Evolutionary conservation across 192 early-diverging fungal genomes (phyloP), one percentile per base, ranked within the genome.

Genomic region (Cladochytrium replicatum): DNA sequence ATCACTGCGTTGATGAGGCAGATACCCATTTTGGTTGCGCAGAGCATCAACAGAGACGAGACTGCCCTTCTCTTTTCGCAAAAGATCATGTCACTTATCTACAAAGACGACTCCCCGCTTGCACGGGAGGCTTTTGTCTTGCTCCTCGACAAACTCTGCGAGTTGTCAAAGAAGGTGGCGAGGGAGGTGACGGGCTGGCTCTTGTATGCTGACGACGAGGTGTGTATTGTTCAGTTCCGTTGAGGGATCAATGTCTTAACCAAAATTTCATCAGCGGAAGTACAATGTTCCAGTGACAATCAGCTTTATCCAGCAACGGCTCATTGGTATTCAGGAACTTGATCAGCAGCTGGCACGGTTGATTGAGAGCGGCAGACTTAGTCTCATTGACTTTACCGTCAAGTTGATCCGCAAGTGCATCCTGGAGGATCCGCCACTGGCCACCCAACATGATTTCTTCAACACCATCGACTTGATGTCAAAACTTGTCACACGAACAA

Each of bases 131-230:
- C 85, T 13, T 97, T 89, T 58, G 83, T 88, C 3, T 61, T 80
- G 17, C 57, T 97, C 2, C 68, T 99, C 48, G 85, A 85, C 48
- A 73, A 81, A 6, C 67, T 99, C 26, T 93, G 90, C 52, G 89
- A 91, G 38, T 60, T 81, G 39, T 93, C 96, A 0, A 72, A 71
- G 40, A 78, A 78, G 27, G 82, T 89, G 5, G 76, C 72, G 11
- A 82, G 83, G 45, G 90, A 97, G 58, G 85, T 97, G 23, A 84
- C 77, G 7, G 77, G 78, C 27, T 99, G 96, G 96, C 62, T 99
- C 15, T 72, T 91, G 21, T 93, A 88, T 67, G 80, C 86, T 2
- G 89, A 93, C 46, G 96, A 99, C 55, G 94, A 94, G 47, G 63
- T 65, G 27, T 5, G 52, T 27, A 3, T 21, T 45, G 38, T 13